Evolutionary conservation across 768 basidiomycete species (phyloP).

Genomic region (Pisolithus microcarpus): DNA sequence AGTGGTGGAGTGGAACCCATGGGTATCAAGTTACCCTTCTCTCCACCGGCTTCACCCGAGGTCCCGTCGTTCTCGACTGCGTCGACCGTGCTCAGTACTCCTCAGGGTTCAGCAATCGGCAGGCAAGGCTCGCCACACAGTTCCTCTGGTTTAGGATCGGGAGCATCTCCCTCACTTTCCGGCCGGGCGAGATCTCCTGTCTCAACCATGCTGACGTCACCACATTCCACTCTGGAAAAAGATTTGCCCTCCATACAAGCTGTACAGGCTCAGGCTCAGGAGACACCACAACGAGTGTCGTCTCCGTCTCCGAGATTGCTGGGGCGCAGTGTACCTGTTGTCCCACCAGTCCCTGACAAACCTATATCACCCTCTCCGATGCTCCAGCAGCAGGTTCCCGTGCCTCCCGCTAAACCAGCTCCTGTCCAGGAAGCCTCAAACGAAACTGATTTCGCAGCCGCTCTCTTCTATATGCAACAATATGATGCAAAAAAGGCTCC

Average conservation of each 20-base stretch:
- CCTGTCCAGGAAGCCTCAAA: slow-evolving; percentile 26
- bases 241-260: slow-evolving; percentile 28
- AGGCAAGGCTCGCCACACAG: slow-evolving; percentile 11
- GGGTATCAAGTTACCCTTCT: slow-evolving; percentile 26
- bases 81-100: slow-evolving; percentile 14
- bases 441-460: slow-evolving; percentile 45
- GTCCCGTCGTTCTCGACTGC: slow-evolving; percentile 26
- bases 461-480: slow-evolving; percentile 66
- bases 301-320: slow-evolving; percentile 10
- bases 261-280: slow-evolving; percentile 11
- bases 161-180: slow-evolving; percentile 1
- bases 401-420: slow-evolving; percentile 23
- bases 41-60: slow-evolving; percentile 24
- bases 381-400: slow-evolving; percentile 10
- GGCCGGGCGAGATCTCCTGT: slow-evolving; percentile 15
- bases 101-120: slow-evolving; percentile 11
- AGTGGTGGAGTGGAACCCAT: slow-evolving; percentile 19
- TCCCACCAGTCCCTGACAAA: slow-evolving; percentile 26
- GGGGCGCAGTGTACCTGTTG: slow-evolving; percentile 4
- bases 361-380: slow-evolving; percentile 8
- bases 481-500: slow-evolving; percentile 30
- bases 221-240: slow-evolving; percentile 26
- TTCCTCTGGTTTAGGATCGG: slow-evolving; percentile 3
- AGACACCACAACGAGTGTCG: slow-evolving; percentile 7
- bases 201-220: slow-evolving; percentile 30